Percentiles rank a stretch among this genome's conserved stretches.
phyloP scores from a whole-genome alignment of 2,329 filamentous ascomycete species.

The Apiospora pterosperma region DNA sequence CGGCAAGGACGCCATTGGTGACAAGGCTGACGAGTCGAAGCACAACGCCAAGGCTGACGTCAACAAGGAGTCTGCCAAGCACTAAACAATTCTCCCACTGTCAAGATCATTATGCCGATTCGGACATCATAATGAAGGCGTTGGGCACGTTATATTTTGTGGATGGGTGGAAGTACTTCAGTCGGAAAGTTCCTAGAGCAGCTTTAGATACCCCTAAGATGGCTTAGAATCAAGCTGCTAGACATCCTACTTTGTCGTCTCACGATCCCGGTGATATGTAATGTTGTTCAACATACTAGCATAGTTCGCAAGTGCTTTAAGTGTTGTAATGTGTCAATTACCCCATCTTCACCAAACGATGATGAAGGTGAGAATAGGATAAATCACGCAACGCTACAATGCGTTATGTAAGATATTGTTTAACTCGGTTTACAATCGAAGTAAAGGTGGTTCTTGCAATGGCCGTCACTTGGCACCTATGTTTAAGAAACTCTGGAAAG shows the following conservation, averaged over 20 bases:
- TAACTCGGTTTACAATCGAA: too few species aligned
- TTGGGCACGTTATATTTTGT: background rate
- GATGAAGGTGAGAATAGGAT: too few species aligned
- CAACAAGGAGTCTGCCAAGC: conserved; percentile 34
- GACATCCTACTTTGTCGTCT: background rate
- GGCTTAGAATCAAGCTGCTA: conserved; percentile 3
- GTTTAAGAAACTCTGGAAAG: too few species aligned
- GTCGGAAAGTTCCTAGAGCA: background rate
- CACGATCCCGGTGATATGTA: background rate
- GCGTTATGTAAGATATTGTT: too few species aligned
- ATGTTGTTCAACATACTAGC: background rate
- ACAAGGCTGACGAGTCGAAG: conserved; percentile 43
- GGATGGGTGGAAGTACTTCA: background rate
- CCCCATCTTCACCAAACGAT: too few species aligned
- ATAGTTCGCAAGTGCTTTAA: too few species aligned
- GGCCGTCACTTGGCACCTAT: too few species aligned
- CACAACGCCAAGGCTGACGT: conserved; percentile 29
- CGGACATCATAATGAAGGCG: background rate
- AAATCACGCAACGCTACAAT: too few species aligned
- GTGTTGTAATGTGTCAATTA: too few species aligned
- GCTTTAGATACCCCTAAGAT: conserved; percentile 6
- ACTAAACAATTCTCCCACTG: conserved; percentile 19
- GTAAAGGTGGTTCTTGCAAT: too few species aligned
- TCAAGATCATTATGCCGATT: background rate
- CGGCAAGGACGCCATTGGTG: conserved; percentile 45